Evolutionary conservation across 768 basidiomycete species (phyloP), one percentile per base, ranked within the genome.

Genomic region (Hortiboletus campestris): DNA sequence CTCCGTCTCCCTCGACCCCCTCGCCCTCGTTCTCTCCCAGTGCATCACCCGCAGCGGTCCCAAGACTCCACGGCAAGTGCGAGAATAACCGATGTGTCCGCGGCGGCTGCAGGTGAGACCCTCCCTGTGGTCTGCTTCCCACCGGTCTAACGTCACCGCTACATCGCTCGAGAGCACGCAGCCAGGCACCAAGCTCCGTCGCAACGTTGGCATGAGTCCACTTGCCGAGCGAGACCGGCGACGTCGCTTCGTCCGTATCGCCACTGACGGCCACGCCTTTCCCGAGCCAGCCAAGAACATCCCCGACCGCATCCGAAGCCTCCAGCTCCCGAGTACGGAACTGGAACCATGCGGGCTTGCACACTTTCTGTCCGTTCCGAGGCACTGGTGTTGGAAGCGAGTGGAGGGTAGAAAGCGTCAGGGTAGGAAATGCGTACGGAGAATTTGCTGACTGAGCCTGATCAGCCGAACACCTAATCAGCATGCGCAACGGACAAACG

Each of bases 321-420:
- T 81, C 80, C 55, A 82, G 79, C 64, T 84, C 82, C 63, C 74
- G 78, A 29, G 74, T 72, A 14, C 85, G 73, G 40, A 72, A 74
- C 29, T 88, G 84, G 68, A 94, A 99, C 74, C 89, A 93, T 31
- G 84, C 82, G 4, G 94, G 91, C 73, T 98, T 98, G 75, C 79
- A 85, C 14, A 91, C 75, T 63, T 91, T 94, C 69, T 98, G 97
- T 11, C 80, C 81, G 2, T 77, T 82, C 34, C 92, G 79, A 3
- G 81, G 77, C 11, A 97, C 93, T 6, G 97, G 97, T 1, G 84
- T 83, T 0, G 97, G 97, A 4, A 99, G 80, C 4, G 86, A 81
- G 64, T 94, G 88, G n/a, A 97, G 76, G 0, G 88, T 86, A 0
- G 91, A 89, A n/a, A 94, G 74, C 2, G 90, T 79, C 17, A 91